phyloP scores from a whole-genome alignment of 192 early-diverging fungal species.

The Lunasporangiospora selenospora region DNA sequence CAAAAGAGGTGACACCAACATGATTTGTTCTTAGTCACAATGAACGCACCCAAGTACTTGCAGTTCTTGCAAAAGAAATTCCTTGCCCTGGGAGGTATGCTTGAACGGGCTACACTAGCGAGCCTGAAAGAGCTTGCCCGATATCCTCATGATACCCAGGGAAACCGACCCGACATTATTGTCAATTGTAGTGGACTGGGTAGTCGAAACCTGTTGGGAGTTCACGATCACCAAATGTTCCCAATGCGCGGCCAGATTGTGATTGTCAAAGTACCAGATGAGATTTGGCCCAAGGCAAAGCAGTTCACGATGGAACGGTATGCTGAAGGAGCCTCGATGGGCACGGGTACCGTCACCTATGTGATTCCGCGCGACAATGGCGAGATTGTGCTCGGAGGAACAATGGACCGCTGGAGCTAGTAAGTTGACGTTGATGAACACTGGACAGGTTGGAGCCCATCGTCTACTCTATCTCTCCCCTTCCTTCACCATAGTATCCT shows the following conservation, averaged over 20 bases:
- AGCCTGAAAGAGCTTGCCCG: conserved; percentile 59
- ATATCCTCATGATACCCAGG: conserved; percentile 16
- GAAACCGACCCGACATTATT: conserved; percentile 58
- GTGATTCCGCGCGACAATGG: conserved; percentile 82
- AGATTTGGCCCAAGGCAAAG: conserved; percentile 56
- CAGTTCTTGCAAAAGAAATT: conserved; percentile 60
- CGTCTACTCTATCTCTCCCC: too few relatives aligned
- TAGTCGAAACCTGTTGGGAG: conserved; percentile 69
- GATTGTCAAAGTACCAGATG: conserved; percentile 73
- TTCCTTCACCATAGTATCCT: too few relatives aligned
- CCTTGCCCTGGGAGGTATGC: conserved; percentile 55
- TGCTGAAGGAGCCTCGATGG: conserved; percentile 43
- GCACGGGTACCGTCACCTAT: conserved; percentile 59
- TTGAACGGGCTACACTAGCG: conserved; percentile 41
- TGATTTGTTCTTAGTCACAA: conserved; percentile 50
- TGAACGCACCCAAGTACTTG: conserved; percentile 74
- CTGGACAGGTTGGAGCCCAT: too few relatives aligned
- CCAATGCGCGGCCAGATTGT: conserved; percentile 86
- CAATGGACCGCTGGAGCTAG: conserved; percentile 49
- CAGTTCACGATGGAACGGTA: conserved; percentile 60
- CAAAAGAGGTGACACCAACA: neutral
- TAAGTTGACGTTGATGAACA: too few relatives aligned
- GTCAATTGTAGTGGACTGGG: conserved; percentile 86
- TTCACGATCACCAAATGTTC: conserved; percentile 73
- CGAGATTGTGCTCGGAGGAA: conserved; percentile 76